These are phyloP conservation scores for Leccinum griseonigrum DNA, from an alignment of 1,284 basidiomycete species.

Conservation along the genomic window DNA sequence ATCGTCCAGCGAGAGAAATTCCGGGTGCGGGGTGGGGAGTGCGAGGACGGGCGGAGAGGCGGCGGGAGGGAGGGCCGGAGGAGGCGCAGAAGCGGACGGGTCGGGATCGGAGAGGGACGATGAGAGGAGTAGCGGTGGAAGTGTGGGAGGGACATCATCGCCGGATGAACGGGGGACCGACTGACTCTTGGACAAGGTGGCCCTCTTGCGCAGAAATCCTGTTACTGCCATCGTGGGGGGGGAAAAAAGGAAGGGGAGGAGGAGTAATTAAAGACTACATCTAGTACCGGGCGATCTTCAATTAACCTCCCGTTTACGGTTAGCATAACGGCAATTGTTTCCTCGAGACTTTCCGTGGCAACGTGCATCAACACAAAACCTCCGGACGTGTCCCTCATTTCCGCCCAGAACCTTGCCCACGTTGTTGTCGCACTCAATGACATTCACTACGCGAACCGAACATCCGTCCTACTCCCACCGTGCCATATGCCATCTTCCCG, in stretches of 20 bases:
- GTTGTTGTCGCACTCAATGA: constrained; percentile 13
- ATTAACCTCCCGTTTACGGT: constrained; percentile 14
- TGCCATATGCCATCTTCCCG: constrained; percentile 4
- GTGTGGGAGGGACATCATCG: constrained; percentile 19
- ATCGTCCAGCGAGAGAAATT: constrained; percentile 5
- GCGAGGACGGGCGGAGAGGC: constrained; percentile 18
- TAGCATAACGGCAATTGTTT: not conserved
- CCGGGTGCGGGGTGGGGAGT: not conserved
- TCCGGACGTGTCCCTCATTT: constrained; percentile 10
- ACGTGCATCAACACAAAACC: not conserved
- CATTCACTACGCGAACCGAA: constrained; percentile 11
- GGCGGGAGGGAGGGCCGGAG: constrained; percentile 12
- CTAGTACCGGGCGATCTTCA: constrained; percentile 19
- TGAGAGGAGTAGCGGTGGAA: constrained; percentile 41
- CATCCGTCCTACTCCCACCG: constrained; percentile 13
- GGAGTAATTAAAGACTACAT: constrained; percentile 3
- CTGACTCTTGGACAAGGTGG: constrained; percentile 19
- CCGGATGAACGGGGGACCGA: constrained; percentile 11
- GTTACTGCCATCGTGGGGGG: constrained; percentile 37
- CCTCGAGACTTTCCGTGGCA: constrained; percentile 17
- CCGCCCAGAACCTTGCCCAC: constrained; percentile 12
- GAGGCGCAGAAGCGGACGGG: not conserved
- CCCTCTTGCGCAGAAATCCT: constrained; percentile 51
- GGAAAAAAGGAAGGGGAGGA: not conserved
- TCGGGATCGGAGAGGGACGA: constrained; percentile 17